These are phyloP conservation scores for Loxodes magnus DNA, from an alignment of 73 alveolate species.

Conservation along the genomic window DNA sequence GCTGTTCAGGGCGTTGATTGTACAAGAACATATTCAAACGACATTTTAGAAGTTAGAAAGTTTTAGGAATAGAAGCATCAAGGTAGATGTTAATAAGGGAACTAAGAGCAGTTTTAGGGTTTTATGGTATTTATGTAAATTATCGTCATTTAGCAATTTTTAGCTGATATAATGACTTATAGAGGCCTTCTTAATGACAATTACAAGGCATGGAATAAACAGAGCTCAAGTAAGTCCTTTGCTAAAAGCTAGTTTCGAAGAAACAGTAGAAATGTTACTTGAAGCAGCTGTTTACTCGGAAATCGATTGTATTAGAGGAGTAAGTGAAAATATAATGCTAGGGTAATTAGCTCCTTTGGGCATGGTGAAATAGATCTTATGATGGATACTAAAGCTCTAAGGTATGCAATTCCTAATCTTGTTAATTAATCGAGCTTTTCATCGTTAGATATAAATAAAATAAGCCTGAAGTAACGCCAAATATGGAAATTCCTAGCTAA, in stretches of 20 bases:
- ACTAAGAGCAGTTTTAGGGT: conserved; percentile 74
- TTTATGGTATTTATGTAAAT: conserved; percentile 85
- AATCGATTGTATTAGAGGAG: conserved; percentile 77
- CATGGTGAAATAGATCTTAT: conserved; percentile 35
- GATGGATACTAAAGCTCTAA: conserved; percentile 24
- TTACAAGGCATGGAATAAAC: conserved; percentile 97
- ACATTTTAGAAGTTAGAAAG: conserved; percentile 60
- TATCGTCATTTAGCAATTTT: conserved; percentile 85
- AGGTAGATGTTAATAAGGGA: conserved; percentile 68
- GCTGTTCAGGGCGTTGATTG: conserved; percentile 63
- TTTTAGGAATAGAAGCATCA: conserved; percentile 84
- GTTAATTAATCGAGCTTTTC: too few species aligned
- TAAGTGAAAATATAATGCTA: conserved; percentile 90
- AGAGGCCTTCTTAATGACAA: conserved; percentile 90
- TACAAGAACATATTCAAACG: conserved; percentile 68
- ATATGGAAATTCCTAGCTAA: too few species aligned
- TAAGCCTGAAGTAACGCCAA: too few species aligned
- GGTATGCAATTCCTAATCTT: too few species aligned
- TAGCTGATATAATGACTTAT: conserved; percentile 97
- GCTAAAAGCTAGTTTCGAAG: conserved; percentile 82
- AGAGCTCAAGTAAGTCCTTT: conserved; percentile 90
- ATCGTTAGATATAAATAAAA: too few species aligned
- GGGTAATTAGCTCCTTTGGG: conserved; percentile 94
- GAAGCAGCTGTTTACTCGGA: conserved; percentile 98
- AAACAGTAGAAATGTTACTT: conserved; percentile 97